These are phyloP conservation scores for Saccharomycopsis babjevae DNA, from an alignment of 805 yeast genomes.

Conservation along the genomic window DNA sequence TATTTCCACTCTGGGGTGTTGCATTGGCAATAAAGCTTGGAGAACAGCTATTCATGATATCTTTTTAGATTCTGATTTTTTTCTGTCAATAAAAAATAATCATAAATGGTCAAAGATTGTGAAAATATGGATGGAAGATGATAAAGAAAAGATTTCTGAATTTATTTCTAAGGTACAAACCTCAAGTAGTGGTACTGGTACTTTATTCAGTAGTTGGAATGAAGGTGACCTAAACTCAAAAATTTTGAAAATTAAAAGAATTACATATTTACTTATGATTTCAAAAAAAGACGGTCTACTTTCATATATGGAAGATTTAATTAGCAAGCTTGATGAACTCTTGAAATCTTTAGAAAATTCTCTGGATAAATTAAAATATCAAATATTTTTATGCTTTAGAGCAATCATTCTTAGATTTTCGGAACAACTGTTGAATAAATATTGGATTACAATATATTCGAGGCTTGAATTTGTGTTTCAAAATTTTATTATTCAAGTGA, in stretches of 20 bases:
- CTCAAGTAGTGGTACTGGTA: slow-evolving; percentile 40
- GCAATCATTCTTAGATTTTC: slow-evolving; percentile 54
- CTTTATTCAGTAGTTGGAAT: slow-evolving; percentile 57
- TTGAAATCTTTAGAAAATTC: slow-evolving; percentile 18
- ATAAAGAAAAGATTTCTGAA: slow-evolving; percentile 50
- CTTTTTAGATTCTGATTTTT: slow-evolving; percentile 51
- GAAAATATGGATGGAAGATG: slow-evolving; percentile 52
- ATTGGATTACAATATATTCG: slow-evolving; percentile 62
- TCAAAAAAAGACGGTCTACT: slow-evolving; percentile 49
- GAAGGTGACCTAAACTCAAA: slow-evolving; percentile 54
- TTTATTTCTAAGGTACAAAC: slow-evolving; percentile 39
- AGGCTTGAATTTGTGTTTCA: slow-evolving; percentile 46
- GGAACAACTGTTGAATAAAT: slow-evolving; percentile 50
- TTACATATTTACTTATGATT: slow-evolving; percentile 53
- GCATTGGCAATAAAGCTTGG: slow-evolving; percentile 39
- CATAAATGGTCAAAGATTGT: slow-evolving; percentile 46
- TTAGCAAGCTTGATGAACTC: slow-evolving; percentile 35
- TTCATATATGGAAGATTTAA: slow-evolving; percentile 37
- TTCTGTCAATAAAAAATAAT: slow-evolving; percentile 25
- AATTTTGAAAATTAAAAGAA: slow-evolving; percentile 45
- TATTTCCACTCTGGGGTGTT: slow-evolving; percentile 26
- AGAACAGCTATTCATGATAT: slow-evolving; percentile 52
- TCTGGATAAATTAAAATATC: slow-evolving; percentile 31
- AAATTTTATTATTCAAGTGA: slow-evolving; percentile 26
- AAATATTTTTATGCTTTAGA: slow-evolving; percentile 50